Conservation (phyloP, 176 grass and related monocot genomes). For the Pharus latifolius region DNA sequence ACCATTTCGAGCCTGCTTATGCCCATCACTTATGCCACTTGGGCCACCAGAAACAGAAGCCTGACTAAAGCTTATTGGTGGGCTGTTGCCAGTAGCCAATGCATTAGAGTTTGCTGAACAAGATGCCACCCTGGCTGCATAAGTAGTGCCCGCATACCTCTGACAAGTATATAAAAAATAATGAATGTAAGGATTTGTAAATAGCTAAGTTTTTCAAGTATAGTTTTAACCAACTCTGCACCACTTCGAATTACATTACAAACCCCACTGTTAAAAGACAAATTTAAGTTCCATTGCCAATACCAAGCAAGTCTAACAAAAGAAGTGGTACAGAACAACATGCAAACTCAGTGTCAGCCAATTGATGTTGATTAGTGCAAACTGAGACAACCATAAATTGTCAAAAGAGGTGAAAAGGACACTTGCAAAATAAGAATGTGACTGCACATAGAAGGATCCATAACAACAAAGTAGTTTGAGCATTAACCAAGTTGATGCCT, state of each 20-base stretch:
- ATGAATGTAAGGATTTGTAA: conserved; percentile 9
- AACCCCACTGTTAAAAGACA: no score
- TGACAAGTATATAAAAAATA: conserved; percentile 21
- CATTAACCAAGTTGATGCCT: conserved; percentile 11
- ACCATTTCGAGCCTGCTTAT: no score
- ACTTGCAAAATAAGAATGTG: conserved; percentile 1
- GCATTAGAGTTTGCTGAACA: not conserved
- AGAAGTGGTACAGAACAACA: no score
- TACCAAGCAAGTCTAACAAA: no score
- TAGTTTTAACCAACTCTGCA: no score
- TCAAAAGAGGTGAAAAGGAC: not conserved
- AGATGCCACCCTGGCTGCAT: conserved; percentile 1
- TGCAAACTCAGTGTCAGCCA: no score
- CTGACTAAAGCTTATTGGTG: conserved; percentile 16
- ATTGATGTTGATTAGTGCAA: not conserved
- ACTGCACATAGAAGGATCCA: not conserved
- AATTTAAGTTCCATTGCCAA: no score
- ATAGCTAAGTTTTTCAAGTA: not conserved
- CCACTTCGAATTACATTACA: no score
- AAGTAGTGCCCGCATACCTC: conserved; percentile 1
- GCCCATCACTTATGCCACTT: not conserved
- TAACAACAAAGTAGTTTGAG: not conserved
- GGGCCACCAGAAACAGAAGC: conserved; percentile 7
- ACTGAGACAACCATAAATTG: not conserved
- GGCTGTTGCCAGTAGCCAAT: conserved; percentile 2